Evolutionary conservation across 2,329 filamentous ascomycete genomes (phyloP).

Genomic region (Pseudogymnoascus sp.): DNA sequence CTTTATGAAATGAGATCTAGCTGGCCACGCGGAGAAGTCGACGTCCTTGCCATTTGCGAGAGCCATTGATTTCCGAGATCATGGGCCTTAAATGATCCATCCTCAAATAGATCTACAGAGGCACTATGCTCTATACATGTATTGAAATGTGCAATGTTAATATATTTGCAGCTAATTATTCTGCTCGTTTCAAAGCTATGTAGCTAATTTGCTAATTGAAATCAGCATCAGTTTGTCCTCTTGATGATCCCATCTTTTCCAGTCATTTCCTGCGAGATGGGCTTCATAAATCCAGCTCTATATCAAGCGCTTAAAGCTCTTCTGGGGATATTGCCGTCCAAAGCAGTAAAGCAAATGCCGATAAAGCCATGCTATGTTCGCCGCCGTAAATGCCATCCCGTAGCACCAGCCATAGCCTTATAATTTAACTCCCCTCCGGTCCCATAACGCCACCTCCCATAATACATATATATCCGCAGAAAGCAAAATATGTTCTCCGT

Average conservation of each 20-base stretch:
- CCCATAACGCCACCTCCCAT: neutral
- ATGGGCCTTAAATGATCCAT: neutral
- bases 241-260: constrained; percentile 1
- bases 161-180: neutral
- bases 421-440: neutral
- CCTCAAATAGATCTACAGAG: neutral
- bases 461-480: constrained; percentile 2
- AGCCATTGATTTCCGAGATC: neutral
- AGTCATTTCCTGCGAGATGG: constrained; percentile 6
- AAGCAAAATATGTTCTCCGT: neutral
- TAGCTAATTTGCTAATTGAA: neutral
- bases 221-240: neutral
- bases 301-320: constrained; percentile 1
- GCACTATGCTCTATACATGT: neutral
- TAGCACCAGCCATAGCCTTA: neutral
- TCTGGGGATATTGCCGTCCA: neutral
- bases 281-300: constrained; percentile 5
- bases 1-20: neutral
- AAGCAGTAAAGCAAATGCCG: neutral
- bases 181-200: neutral
- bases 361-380: neutral
- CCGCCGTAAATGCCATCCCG: constrained; percentile 4
- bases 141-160: neutral
- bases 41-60: neutral
- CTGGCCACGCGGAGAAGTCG: neutral